phyloP scores from a whole-genome alignment of 257 asterid genomes.

The Nyctanthes arbortristis region DNA sequence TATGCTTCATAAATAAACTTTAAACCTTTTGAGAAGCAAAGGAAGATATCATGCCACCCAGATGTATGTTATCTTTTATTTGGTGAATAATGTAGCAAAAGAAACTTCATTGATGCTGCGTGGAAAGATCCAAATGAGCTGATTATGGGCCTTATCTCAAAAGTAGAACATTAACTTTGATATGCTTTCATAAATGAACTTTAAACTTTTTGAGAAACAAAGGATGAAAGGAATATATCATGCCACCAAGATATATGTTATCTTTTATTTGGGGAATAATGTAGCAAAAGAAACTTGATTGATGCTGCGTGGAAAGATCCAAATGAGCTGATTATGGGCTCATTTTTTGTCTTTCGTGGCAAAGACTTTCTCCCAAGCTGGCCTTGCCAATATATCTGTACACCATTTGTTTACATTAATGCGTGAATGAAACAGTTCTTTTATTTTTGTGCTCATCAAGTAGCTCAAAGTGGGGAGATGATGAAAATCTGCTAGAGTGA shows the following conservation, averaged over 20 bases:
- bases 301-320: not conserved
- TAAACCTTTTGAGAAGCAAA: too few species aligned
- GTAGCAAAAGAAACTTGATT: not conserved
- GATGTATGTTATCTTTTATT: too few species aligned
- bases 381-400: constrained; percentile 45
- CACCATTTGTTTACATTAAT: constrained; percentile 45
- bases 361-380: constrained; percentile 51
- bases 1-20: too few species aligned
- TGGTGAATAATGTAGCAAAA: too few species aligned
- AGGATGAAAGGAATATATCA: too few species aligned
- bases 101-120: not conserved
- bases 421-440: constrained; percentile 35
- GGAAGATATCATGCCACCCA: too few species aligned
- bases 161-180: too few species aligned
- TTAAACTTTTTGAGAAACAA: too few species aligned
- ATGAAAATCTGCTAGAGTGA: constrained; percentile 48
- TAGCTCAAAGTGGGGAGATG: constrained; percentile 40
- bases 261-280: too few species aligned
- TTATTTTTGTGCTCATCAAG: constrained; percentile 35
- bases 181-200: too few species aligned
- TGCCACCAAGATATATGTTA: too few species aligned
- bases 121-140: not conserved
- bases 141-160: too few species aligned
- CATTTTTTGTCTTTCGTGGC: constrained; percentile 16
- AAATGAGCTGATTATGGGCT: not conserved